Evolutionary conservation across 495 filamentous ascomycete genomes (phyloP).

Genomic region (Daldinia childiae): DNA sequence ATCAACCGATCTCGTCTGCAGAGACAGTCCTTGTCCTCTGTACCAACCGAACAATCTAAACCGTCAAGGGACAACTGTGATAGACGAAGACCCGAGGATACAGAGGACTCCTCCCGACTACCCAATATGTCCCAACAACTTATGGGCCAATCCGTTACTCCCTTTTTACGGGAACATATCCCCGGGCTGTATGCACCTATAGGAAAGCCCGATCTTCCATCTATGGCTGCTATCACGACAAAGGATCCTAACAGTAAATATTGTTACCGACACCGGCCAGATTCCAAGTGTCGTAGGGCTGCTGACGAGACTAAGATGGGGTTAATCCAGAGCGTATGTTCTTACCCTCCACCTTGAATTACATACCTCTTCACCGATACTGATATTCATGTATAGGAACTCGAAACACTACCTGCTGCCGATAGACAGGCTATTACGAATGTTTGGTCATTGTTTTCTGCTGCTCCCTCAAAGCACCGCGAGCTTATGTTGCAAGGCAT

Average conservation of each 20-base stretch:
- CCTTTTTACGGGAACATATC: constrained; percentile 87
- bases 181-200: constrained; percentile 82
- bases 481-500: constrained; percentile 96
- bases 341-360: not conserved
- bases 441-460: constrained; percentile 97
- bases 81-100: constrained; percentile 53
- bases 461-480: constrained; percentile 90
- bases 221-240: constrained; percentile 50
- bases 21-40: constrained; percentile 28
- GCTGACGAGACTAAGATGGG: constrained; percentile 97
- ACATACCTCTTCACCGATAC: constrained; percentile 1
- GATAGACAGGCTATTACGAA: constrained; percentile 95
- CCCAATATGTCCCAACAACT: constrained; percentile 59
- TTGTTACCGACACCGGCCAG: constrained; percentile 95
- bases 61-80: constrained; percentile 53
- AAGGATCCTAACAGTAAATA: constrained; percentile 83
- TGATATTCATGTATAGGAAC: constrained; percentile 62
- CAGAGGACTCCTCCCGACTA: constrained; percentile 48
- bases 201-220: constrained; percentile 55
- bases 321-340: constrained; percentile 81
- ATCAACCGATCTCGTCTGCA: constrained; percentile 21
- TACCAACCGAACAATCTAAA: constrained; percentile 36
- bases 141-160: constrained; percentile 70
- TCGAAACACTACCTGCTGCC: constrained; percentile 79
- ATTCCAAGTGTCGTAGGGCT: constrained; percentile 90